Evolutionary conservation across 306 rosid species (phyloP), one percentile per base, ranked within the genome.

Genomic region (Albizia julibrissin): DNA sequence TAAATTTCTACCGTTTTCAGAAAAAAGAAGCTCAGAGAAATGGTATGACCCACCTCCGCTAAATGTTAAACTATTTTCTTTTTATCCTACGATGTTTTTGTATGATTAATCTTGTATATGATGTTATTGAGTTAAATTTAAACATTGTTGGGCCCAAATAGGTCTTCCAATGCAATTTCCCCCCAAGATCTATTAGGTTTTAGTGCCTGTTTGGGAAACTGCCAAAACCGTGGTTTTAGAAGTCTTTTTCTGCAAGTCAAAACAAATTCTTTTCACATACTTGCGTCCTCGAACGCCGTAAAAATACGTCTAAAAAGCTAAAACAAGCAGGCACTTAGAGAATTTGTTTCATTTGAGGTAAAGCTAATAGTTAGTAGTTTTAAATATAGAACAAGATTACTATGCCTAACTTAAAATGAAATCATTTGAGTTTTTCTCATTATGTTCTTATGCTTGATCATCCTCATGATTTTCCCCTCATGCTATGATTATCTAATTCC

Each of bases 1-100:
- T 77, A 39, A 92, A 94, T 85, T 92, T 94, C 87, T 94, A 94
- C 81, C 90, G 98, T 33, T 92, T 94, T 81, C 97, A 94, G 69
- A 92, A 90, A 83, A 92, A 86, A 85, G 97, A 94, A 85, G 94
- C 94, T 39, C 91, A 88, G 65, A 90, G 98, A 83, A 91, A 90
- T 39, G 98, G 97, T 94, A 90, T 50, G 83, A 29, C 61, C 26
- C 33, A 6, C 65, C 31, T 61, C 70, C 47, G 15, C 26, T 24
- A 5, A 10, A 62, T 65, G 44, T 56, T 59, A 9, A 64, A 62
- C 69, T 62, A 13, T 13, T 69, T 42, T 73, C 26, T 21, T 22
- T 22, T 58, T 22, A n/a, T n/a, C 65, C 6, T 58, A 1, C 65
- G 1, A 3, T 22, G 9, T 9, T 58, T 58, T n/a, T 58, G 10